These are phyloP conservation scores for Hemisphaericaspora nanyangensis DNA, from an alignment of 805 yeast species.

Conservation along the genomic window DNA sequence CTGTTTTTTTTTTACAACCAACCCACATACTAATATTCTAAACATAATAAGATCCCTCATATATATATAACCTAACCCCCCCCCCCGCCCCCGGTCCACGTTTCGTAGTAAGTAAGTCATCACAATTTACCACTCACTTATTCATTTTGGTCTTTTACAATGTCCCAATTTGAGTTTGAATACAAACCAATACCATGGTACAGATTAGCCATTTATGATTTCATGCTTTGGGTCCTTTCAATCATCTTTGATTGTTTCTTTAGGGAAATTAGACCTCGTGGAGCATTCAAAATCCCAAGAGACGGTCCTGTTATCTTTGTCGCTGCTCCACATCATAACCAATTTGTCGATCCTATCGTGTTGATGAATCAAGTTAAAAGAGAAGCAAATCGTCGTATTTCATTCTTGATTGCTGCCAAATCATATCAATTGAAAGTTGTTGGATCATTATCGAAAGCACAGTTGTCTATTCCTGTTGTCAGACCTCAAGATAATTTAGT, in stretches of 20 bases:
- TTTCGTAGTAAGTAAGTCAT: too few species aligned
- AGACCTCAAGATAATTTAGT: constrained; percentile 85
- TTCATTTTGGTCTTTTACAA: too few species aligned
- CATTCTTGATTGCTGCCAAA: constrained; percentile 81
- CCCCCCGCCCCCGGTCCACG: too few species aligned
- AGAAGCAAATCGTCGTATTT: constrained; percentile 63
- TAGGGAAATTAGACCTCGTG: constrained; percentile 84
- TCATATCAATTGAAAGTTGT: constrained; percentile 64
- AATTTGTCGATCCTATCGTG: constrained; percentile 78
- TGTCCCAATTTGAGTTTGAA: constrained; percentile 1
- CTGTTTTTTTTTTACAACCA: too few species aligned
- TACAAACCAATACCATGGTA: constrained; percentile 19
- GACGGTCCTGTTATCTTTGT: constrained; percentile 87
- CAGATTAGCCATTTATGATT: constrained; percentile 28
- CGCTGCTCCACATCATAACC: constrained; percentile 97
- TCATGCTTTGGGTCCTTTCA: constrained; percentile 33
- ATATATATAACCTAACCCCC: too few species aligned
- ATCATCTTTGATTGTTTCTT: constrained; percentile 62
- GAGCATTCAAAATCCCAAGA: constrained; percentile 68
- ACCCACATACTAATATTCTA: too few species aligned
- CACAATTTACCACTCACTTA: too few species aligned
- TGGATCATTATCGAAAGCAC: constrained; percentile 72
- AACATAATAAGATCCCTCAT: too few species aligned
- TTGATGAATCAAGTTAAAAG: constrained; percentile 76
- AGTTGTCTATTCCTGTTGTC: constrained; percentile 84